Conservation (phyloP, 768 basidiomycete genomes). For the Brasilioporus rufonigricans region DNA sequence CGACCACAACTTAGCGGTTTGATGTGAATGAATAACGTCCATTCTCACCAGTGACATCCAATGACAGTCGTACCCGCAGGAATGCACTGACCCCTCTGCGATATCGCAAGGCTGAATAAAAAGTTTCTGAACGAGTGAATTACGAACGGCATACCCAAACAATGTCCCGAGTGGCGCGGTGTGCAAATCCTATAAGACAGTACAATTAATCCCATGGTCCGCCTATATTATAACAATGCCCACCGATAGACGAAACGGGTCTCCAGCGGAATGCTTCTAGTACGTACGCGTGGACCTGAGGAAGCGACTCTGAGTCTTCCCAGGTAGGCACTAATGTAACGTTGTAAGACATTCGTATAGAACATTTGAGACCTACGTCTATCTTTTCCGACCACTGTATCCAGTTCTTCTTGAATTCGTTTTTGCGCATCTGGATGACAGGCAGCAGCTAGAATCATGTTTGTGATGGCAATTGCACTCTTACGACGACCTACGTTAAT, state of each 20-base stretch:
- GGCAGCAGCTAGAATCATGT: slow-evolving; percentile 52
- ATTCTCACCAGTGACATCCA: background rate
- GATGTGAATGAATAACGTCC: too few relatives aligned
- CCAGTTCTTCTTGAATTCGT: slow-evolving; percentile 52
- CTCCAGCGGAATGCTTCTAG: slow-evolving; percentile 37
- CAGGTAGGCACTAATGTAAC: background rate
- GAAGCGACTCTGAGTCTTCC: slow-evolving; percentile 9
- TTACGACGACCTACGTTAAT: background rate
- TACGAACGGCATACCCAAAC: background rate
- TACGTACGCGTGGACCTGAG: slow-evolving; percentile 36
- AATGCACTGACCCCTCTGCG: background rate
- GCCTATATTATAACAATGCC: background rate
- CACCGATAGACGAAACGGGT: slow-evolving; percentile 18
- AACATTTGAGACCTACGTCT: slow-evolving; percentile 12
- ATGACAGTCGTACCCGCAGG: background rate
- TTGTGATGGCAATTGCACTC: slow-evolving; percentile 50
- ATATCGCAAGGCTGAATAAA: too few relatives aligned
- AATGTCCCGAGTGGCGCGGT: background rate
- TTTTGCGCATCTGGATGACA: slow-evolving; percentile 50
- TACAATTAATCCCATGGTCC: too few relatives aligned
- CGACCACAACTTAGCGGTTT: too few relatives aligned
- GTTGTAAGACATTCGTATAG: background rate
- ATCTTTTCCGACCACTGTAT: slow-evolving; percentile 44
- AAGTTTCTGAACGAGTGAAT: too few relatives aligned
- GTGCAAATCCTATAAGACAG: background rate